A percentile compares a stretch with the other conserved stretches of the same genome.
Evolutionary conservation across 192 early-diverging fungal species (phyloP).

Genomic region (Entomortierella chlamydospora): DNA sequence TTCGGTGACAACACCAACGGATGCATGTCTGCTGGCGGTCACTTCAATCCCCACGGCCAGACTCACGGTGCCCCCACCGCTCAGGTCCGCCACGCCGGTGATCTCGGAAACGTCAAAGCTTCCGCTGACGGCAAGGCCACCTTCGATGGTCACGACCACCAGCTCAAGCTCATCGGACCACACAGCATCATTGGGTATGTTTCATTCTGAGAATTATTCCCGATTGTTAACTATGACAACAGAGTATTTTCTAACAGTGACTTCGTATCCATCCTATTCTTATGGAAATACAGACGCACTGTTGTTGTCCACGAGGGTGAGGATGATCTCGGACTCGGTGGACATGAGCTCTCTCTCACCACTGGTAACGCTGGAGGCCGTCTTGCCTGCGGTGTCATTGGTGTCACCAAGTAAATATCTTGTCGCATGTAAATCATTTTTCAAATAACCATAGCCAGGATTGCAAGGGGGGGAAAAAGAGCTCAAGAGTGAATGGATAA

Average conservation of each 20-base stretch:
- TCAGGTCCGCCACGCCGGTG: conserved; percentile 84
- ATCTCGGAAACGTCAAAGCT: conserved; percentile 87
- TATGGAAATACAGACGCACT: conserved; percentile 73
- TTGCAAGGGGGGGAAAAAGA: neutral
- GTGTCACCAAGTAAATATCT: conserved; percentile 66
- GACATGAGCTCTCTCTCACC: conserved; percentile 74
- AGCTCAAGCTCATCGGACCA: conserved; percentile 80
- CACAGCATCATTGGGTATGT: conserved; percentile 80
- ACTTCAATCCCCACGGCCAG: conserved; percentile 85
- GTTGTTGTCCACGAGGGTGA: conserved; percentile 86
- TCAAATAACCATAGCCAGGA: neutral
- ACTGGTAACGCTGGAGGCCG: conserved; percentile 93
- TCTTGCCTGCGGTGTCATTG: conserved; percentile 92
- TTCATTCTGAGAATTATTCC: neutral
- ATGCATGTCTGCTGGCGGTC: conserved; percentile 86
- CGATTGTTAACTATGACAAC: too few species aligned
- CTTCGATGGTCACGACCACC: conserved; percentile 65
- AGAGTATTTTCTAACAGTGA: too few species aligned
- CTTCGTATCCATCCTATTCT: too few species aligned
- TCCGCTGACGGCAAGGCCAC: conserved; percentile 66
- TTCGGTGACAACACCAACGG: conserved; percentile 87
- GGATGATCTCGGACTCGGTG: conserved; percentile 87
- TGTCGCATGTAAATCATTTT: neutral
- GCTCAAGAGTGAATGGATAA: neutral
- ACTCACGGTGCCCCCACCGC: conserved; percentile 84